Conservation (phyloP, 1,284 basidiomycete genomes). For the Fomes fomentarius region DNA sequence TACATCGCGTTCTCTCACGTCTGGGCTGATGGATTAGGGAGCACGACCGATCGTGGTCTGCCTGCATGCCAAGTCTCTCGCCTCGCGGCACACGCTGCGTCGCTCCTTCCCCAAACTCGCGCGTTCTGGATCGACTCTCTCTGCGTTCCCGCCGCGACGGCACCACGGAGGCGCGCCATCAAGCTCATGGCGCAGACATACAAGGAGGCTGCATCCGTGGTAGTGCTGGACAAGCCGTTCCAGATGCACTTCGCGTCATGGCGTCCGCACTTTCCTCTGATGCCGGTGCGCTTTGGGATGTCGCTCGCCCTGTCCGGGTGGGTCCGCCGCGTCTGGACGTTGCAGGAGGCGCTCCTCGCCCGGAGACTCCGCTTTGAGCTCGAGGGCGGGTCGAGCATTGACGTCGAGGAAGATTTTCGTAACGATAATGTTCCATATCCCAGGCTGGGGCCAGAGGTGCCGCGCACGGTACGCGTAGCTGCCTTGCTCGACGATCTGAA, state of each 20-base stretch:
- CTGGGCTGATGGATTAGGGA: conserved; percentile 27
- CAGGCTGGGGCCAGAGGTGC: background rate
- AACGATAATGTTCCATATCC: background rate
- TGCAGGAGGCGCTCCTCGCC: conserved; percentile 23
- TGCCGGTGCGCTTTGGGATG: conserved; percentile 6
- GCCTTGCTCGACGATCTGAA: too few relatives aligned
- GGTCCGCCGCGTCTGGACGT: conserved; percentile 23
- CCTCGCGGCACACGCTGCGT: conserved; percentile 3
- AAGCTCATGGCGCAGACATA: conserved; percentile 22
- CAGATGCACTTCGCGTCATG: too few relatives aligned
- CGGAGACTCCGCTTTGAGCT: conserved; percentile 20
- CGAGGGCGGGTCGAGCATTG: conserved; percentile 8
- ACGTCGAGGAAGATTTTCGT: conserved; percentile 4
- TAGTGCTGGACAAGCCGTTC: conserved; percentile 21
- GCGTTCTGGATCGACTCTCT: conserved; percentile 27
- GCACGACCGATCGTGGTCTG: conserved; percentile 21
- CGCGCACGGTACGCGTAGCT: background rate
- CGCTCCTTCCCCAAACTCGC: conserved; percentile 10
- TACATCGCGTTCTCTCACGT: conserved; percentile 27
- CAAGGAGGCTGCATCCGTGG: conserved; percentile 9
- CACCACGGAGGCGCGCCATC: conserved; percentile 14
- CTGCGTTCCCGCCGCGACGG: conserved; percentile 13
- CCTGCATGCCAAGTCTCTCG: conserved; percentile 18
- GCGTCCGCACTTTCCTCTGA: too few relatives aligned
- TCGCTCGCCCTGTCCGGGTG: conserved; percentile 15